Conservation (phyloP, 331 rosid species). For the Quercus phellos region DNA sequence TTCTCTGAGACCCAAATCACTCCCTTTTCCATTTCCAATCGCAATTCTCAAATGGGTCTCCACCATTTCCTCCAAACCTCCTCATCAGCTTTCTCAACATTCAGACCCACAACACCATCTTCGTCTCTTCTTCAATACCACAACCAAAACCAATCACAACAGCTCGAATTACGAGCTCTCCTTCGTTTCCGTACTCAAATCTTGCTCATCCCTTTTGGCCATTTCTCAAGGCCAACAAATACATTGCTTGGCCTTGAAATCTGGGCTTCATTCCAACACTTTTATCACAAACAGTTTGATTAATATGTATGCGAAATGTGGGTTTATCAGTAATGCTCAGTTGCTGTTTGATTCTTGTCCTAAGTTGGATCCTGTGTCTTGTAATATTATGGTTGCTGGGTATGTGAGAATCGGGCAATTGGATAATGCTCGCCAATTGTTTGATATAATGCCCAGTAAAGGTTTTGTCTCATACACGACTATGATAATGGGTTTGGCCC, state of each 20-base stretch:
- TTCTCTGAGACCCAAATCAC: slow-evolving; percentile 32
- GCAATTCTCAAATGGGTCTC: slow-evolving; percentile 48
- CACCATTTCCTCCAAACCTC: slow-evolving; percentile 20
- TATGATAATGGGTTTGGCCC: slow-evolving; percentile 80
- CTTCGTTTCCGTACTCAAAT: slow-evolving; percentile 59
- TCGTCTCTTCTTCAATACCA: slow-evolving; percentile 40
- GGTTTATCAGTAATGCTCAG: slow-evolving; percentile 41
- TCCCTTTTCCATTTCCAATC: slow-evolving; percentile 6
- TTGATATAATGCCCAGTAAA: slow-evolving; percentile 58
- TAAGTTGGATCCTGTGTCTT: slow-evolving; percentile 56
- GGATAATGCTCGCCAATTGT: slow-evolving; percentile 57
- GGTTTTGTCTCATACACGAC: slow-evolving; percentile 72
- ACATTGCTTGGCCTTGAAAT: slow-evolving; percentile 55
- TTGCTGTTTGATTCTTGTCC: slow-evolving; percentile 42
- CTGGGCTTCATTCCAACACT: slow-evolving; percentile 54
- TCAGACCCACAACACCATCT: slow-evolving; percentile 34
- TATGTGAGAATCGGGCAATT: slow-evolving; percentile 50
- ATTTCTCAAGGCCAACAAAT: slow-evolving; percentile 58
- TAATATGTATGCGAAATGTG: slow-evolving; percentile 66
- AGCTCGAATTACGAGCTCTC: slow-evolving; percentile 44
- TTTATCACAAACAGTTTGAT: slow-evolving; percentile 66
- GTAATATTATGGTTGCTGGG: slow-evolving; percentile 77
- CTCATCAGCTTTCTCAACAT: slow-evolving; percentile 17
- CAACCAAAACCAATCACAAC: slow-evolving; percentile 16
- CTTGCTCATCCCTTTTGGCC: slow-evolving; percentile 50